Percentiles rank a stretch among this genome's conserved stretches.
Evolutionary conservation across 164 flowering plant genomes (phyloP).

Genomic region (Macadamia tetraphylla): DNA sequence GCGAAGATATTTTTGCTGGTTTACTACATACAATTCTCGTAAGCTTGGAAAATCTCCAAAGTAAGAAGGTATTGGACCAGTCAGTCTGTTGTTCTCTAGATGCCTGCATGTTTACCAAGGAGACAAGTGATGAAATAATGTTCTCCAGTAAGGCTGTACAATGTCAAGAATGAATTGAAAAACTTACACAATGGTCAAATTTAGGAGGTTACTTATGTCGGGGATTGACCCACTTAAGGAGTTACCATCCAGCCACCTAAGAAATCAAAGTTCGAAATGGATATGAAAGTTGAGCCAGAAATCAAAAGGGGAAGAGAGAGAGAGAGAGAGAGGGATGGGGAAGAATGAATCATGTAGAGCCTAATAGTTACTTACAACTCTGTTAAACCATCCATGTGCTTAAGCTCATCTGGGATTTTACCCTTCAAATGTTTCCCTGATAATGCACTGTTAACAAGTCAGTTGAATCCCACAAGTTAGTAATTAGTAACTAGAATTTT

Average conservation of each 20-base stretch:
- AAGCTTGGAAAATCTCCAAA: slow-evolving; percentile 65
- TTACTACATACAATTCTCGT: slow-evolving; percentile 62
- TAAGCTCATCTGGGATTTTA: slow-evolving; percentile 55
- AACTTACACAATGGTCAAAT: slow-evolving; percentile 65
- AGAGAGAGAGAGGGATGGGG: not conserved
- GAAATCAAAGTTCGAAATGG: slow-evolving; percentile 7
- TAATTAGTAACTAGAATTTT: not conserved
- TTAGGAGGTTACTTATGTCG: slow-evolving; percentile 67
- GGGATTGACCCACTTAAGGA: slow-evolving; percentile 67
- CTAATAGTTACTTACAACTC: slow-evolving; percentile 63
- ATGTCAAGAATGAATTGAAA: slow-evolving; percentile 3
- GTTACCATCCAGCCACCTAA: slow-evolving; percentile 81
- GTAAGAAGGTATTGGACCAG: slow-evolving; percentile 70
- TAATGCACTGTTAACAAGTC: slow-evolving; percentile 44
- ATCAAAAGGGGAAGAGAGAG: not conserved
- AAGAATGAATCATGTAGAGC: not conserved
- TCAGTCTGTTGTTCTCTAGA: slow-evolving; percentile 76
- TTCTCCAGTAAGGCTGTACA: not conserved
- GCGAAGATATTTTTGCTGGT: too few species aligned
- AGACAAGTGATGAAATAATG: not conserved
- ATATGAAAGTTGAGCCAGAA: not conserved
- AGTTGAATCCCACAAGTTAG: slow-evolving; percentile 8
- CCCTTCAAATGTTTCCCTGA: slow-evolving; percentile 69
- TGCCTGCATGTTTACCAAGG: slow-evolving; percentile 55
- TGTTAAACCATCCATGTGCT: slow-evolving; percentile 57